These are phyloP conservation scores for Botrytis galanthina DNA, from an alignment of 2,329 filamentous ascomycete genomes.

Conservation along the genomic window DNA sequence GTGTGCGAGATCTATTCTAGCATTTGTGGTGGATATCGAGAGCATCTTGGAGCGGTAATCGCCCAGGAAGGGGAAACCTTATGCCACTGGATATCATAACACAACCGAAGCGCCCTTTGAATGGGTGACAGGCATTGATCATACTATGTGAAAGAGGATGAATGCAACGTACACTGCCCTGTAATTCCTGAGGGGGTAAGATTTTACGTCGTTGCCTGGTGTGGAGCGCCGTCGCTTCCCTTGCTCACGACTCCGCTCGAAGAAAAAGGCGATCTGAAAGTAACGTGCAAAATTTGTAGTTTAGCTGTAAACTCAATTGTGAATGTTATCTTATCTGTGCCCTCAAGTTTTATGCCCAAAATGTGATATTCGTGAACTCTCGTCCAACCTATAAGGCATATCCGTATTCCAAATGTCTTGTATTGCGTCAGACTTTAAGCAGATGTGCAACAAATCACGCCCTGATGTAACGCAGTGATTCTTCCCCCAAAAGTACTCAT, in stretches of 20 bases:
- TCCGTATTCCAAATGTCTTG: not conserved
- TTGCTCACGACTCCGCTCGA: not conserved
- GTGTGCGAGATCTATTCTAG: not conserved
- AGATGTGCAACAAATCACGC: constrained; percentile 3
- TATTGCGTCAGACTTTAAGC: not conserved
- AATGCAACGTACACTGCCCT: not conserved
- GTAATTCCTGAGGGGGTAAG: not conserved
- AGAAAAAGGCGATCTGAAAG: not conserved
- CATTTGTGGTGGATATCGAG: not conserved
- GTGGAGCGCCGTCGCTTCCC: not conserved
- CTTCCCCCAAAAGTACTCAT: not conserved
- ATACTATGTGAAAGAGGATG: not conserved
- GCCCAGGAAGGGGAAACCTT: not conserved
- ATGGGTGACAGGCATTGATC: not conserved
- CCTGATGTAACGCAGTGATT: constrained; percentile 2
- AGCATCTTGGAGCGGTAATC: not conserved
- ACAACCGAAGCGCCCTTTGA: not conserved
- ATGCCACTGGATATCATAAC: not conserved
- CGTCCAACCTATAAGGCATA: not conserved
- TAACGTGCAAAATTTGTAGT: not conserved
- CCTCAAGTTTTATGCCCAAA: no score
- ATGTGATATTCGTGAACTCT: not conserved
- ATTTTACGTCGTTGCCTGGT: no score
- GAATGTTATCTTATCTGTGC: not conserved
- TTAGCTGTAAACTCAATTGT: not conserved